Percentiles rank a stretch among this genome's conserved stretches.
These are phyloP conservation scores for Phytophthora macrochlamydospora DNA, from an alignment of 352 stramenopile species.

Conservation along the genomic window DNA sequence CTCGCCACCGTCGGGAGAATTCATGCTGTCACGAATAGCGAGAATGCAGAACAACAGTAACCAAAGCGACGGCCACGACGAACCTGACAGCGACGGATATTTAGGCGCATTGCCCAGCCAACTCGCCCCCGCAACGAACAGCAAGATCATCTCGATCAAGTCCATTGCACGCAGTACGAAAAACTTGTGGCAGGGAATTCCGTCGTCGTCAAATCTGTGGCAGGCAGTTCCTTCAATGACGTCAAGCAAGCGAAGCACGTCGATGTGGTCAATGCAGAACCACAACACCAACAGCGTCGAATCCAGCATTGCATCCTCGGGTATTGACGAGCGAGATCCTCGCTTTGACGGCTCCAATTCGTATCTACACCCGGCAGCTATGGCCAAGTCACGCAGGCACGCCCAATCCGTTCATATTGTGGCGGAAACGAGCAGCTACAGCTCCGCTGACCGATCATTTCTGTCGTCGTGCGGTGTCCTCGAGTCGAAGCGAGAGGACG, in stretches of 20 bases:
- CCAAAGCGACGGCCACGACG: slow-evolving; percentile 20
- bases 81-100: slow-evolving; percentile 27
- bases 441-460: slow-evolving; percentile 34
- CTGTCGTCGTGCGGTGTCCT: slow-evolving; percentile 9
- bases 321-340: slow-evolving; percentile 8
- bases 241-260: slow-evolving; percentile 14
- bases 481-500: slow-evolving; percentile 32
- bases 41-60: slow-evolving; percentile 11
- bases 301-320: slow-evolving; percentile 24
- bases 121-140: slow-evolving; percentile 21
- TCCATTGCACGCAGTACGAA: slow-evolving; percentile 40
- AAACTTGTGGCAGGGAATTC: slow-evolving; percentile 22
- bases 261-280: slow-evolving; percentile 17
- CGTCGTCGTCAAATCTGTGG: slow-evolving; percentile 15
- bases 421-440: slow-evolving; percentile 51
- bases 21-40: slow-evolving; percentile 9
- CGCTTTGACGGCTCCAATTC: slow-evolving; percentile 31
- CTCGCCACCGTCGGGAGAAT: slow-evolving; percentile 17
- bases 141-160: slow-evolving; percentile 71
- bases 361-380: slow-evolving; percentile 53
- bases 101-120: slow-evolving; percentile 29
- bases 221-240: slow-evolving; percentile 11
- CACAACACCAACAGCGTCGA: slow-evolving; percentile 26
- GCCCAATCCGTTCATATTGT: slow-evolving; percentile 37
- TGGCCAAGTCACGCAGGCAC: slow-evolving; percentile 16